Evolutionary conservation across 495 filamentous ascomycete genomes (phyloP).

Genomic region (Hypoxylon lienhwacheense): DNA sequence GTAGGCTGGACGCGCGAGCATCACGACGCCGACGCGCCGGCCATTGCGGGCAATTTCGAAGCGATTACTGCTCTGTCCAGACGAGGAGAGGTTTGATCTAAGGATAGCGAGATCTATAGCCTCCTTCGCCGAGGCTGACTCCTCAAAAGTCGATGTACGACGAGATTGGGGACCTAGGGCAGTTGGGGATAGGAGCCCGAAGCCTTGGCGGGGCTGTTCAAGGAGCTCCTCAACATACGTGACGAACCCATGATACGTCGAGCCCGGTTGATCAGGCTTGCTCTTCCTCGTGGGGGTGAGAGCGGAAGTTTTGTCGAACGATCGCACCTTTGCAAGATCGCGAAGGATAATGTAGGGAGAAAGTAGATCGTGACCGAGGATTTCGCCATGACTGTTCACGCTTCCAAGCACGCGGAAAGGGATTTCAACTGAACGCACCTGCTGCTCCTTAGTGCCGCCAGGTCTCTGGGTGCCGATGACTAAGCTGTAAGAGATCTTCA

Average conservation of each 20-base stretch:
- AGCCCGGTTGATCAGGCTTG: constrained; percentile 26
- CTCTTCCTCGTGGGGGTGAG: constrained; percentile 15
- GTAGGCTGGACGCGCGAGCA: constrained; percentile 87
- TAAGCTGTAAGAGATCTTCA: constrained; percentile 89
- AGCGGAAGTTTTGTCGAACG: constrained; percentile 45
- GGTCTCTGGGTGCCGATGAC: constrained; percentile 90
- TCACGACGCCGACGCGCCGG: constrained; percentile 79
- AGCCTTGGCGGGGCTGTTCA: constrained; percentile 55
- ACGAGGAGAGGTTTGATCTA: constrained; percentile 63
- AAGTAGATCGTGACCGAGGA: constrained; percentile 82
- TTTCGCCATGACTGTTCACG: constrained; percentile 70
- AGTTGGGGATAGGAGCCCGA: constrained; percentile 71
- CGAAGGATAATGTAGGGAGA: constrained; percentile 87
- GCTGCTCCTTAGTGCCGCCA: constrained; percentile 72
- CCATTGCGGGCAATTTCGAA: constrained; percentile 95
- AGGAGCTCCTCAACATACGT: constrained; percentile 81
- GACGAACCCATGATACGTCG: constrained; percentile 65
- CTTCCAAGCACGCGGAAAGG: constrained; percentile 94
- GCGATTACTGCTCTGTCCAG: constrained; percentile 72
- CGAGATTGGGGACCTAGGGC: constrained; percentile 57
- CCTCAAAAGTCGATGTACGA: constrained; percentile 53
- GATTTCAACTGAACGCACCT: constrained; percentile 87
- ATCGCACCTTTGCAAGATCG: constrained; percentile 71
- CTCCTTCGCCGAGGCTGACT: constrained; percentile 67
- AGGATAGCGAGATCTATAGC: constrained; percentile 90